phyloP scores from a whole-genome alignment of 1,284 basidiomycete species.

The Inonotus hispidus region DNA sequence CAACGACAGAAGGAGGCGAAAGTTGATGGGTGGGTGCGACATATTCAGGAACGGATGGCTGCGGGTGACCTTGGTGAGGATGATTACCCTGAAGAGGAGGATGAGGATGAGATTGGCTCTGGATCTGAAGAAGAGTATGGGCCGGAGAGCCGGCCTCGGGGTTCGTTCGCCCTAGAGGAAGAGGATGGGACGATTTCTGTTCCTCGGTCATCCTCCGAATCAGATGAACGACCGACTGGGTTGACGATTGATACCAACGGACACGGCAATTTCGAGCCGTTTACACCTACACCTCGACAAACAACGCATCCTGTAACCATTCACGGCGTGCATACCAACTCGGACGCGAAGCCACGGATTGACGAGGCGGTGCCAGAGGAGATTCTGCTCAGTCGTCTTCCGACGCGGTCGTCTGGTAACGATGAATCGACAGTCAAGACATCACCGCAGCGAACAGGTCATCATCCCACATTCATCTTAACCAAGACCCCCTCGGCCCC shows the following conservation, averaged over 20 bases:
- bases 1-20: constrained; percentile 66
- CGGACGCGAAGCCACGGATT: constrained; percentile 43
- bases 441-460: constrained; percentile 24
- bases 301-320: constrained; percentile 8
- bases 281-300: constrained; percentile 21
- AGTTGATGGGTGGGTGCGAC: constrained; percentile 77
- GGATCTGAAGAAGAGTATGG: constrained; percentile 34
- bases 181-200: constrained; percentile 21
- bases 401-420: constrained; percentile 34
- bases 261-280: not conserved
- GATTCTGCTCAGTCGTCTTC: constrained; percentile 55
- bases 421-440: constrained; percentile 27
- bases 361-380: constrained; percentile 64
- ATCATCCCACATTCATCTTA: constrained; percentile 19
- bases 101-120: constrained; percentile 34
- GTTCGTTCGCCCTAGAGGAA: not conserved
- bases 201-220: constrained; percentile 9
- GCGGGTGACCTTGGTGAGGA: constrained; percentile 57
- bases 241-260: constrained; percentile 5
- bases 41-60: constrained; percentile 58
- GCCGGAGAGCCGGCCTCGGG: constrained; percentile 6
- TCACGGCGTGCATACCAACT: not conserved
- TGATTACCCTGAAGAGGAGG: constrained; percentile 42
- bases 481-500: constrained; percentile 24
- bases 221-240: constrained; percentile 15